These are phyloP conservation scores for Sporothrix variecibatus DNA, from an alignment of 2,329 filamentous ascomycete genomes.

Conservation along the genomic window DNA sequence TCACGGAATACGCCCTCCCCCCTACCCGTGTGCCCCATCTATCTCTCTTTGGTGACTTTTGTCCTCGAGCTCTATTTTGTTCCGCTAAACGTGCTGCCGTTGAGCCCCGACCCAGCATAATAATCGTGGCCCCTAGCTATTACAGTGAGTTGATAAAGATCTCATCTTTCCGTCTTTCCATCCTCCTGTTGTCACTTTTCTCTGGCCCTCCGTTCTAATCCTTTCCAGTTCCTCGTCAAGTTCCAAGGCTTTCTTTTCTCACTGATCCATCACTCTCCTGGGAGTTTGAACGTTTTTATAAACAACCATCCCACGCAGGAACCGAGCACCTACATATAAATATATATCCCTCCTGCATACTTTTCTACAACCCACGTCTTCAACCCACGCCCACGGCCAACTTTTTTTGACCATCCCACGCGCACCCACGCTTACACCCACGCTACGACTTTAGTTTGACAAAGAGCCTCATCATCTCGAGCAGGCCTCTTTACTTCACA, in stretches of 20 bases:
- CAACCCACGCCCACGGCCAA: constrained; percentile 25
- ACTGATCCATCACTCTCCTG: background rate
- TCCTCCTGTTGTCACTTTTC: background rate
- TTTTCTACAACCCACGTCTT: constrained; percentile 23
- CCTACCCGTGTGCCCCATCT: constrained; percentile 8
- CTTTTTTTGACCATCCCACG: constrained; percentile 27
- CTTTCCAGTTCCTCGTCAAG: background rate
- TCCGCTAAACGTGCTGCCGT: constrained; percentile 17
- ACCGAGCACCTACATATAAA: constrained; percentile 14
- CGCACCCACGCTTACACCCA: constrained; percentile 28
- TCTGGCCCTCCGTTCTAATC: background rate
- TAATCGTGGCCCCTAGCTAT: background rate
- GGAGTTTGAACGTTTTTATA: background rate
- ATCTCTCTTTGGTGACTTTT: background rate
- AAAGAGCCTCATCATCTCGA: constrained; percentile 28
- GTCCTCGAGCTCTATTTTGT: background rate
- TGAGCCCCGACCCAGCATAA: background rate
- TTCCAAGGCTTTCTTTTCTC: background rate
- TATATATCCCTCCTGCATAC: constrained; percentile 22
- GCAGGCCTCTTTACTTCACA: constrained; percentile 8
- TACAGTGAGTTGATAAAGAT: constrained; percentile 28
- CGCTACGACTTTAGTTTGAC: constrained; percentile 26
- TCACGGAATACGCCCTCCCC: background rate
- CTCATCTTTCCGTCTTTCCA: constrained; percentile 16
- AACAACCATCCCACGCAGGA: constrained; percentile 26